These are phyloP conservation scores for Apiospora koreana DNA, from an alignment of 2,329 filamentous ascomycete genomes.

Conservation along the genomic window DNA sequence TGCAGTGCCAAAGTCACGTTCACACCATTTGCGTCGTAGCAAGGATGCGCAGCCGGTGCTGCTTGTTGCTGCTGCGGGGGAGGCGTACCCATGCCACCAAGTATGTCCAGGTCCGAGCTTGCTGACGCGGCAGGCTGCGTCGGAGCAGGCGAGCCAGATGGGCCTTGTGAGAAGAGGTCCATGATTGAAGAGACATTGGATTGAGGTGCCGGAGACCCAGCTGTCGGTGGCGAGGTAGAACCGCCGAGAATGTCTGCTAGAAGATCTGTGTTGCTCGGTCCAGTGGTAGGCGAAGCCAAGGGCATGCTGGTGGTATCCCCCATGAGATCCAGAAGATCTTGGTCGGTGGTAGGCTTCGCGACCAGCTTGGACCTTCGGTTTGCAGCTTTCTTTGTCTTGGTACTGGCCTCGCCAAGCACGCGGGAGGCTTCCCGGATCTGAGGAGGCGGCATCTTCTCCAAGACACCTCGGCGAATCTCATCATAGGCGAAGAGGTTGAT, in stretches of 20 bases:
- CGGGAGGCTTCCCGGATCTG: conserved; percentile 95
- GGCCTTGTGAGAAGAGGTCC: conserved; percentile 73
- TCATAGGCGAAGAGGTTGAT: conserved; percentile 92
- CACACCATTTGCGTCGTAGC: conserved; percentile 86
- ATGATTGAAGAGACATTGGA: conserved; percentile 75
- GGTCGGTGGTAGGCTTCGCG: conserved; percentile 76
- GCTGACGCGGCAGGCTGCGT: conserved; percentile 45
- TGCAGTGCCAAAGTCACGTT: conserved; percentile 81
- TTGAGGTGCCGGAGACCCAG: conserved; percentile 52
- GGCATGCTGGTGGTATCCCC: conserved; percentile 70
- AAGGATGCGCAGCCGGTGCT: conserved; percentile 61
- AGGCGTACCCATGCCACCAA: conserved; percentile 52
- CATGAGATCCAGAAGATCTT: conserved; percentile 93
- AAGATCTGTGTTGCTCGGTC: conserved; percentile 76
- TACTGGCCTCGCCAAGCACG: conserved; percentile 79
- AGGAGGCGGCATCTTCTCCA: conserved; percentile 97
- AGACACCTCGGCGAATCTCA: conserved; percentile 80
- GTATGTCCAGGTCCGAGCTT: conserved; percentile 49
- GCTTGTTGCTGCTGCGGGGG: conserved; percentile 41
- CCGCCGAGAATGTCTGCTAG: conserved; percentile 90
- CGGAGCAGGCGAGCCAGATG: conserved; percentile 44
- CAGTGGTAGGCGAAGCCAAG: conserved; percentile 53
- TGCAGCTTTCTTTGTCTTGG: conserved; percentile 66
- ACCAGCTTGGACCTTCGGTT: conserved; percentile 73
- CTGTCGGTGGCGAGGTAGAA: conserved; percentile 49